Conservation (phyloP, 768 basidiomycete genomes). For the Baorangia bicolor region DNA sequence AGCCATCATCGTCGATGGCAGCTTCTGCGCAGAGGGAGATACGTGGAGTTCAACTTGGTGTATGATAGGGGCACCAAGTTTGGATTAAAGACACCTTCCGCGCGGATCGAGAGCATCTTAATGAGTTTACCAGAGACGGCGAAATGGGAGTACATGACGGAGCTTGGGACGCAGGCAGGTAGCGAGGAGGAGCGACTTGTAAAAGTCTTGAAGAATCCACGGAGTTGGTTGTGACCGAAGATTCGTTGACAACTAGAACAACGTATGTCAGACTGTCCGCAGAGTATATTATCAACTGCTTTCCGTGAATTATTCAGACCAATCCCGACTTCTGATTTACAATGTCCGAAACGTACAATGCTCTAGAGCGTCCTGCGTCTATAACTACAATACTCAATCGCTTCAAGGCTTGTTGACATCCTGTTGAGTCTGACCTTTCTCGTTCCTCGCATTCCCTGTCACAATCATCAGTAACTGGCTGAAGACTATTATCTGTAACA, state of each 20-base stretch:
- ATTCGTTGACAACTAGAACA: no score
- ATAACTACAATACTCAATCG: neutral
- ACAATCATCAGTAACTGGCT: neutral
- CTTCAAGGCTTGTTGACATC: constrained; percentile 43
- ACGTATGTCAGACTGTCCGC: neutral
- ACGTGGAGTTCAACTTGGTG: constrained; percentile 93
- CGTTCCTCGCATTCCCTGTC: constrained; percentile 50
- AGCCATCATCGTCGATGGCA: constrained; percentile 88
- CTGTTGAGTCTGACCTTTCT: constrained; percentile 57
- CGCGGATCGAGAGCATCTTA: constrained; percentile 84
- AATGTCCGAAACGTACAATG: neutral
- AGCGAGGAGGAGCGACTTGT: constrained; percentile 68
- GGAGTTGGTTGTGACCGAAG: constrained; percentile 56
- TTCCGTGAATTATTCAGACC: neutral
- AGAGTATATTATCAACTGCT: no score
- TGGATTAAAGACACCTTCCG: constrained; percentile 79
- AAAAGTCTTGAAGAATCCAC: constrained; percentile 58
- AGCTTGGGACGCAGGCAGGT: constrained; percentile 60
- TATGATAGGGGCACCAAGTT: constrained; percentile 89
- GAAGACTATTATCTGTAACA: neutral
- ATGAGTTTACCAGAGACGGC: constrained; percentile 89
- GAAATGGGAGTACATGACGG: constrained; percentile 87
- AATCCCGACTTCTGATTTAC: neutral
- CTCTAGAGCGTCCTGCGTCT: neutral
- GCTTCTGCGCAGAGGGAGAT: constrained; percentile 83